Conservation (phyloP, 192 early-diverging fungal species). For the Thoreauomyces humboldtii region DNA sequence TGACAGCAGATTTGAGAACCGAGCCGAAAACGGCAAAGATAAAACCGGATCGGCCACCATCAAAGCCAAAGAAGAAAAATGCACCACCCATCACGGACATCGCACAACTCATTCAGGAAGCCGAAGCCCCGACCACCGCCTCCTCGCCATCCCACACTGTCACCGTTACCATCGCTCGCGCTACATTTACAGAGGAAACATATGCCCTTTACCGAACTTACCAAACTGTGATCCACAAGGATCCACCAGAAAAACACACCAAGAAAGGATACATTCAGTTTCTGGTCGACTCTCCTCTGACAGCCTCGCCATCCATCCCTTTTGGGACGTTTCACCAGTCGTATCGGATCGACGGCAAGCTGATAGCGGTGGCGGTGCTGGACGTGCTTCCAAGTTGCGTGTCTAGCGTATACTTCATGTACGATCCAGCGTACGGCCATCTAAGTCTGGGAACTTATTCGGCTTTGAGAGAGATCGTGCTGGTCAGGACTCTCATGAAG, state of each 20-base stretch:
- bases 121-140: slow-evolving; percentile 9
- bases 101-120: slow-evolving; percentile 3
- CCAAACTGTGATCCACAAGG: slow-evolving; percentile 79
- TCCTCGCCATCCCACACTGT: background rate
- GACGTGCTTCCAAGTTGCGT: slow-evolving; percentile 87
- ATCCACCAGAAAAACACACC: slow-evolving; percentile 53
- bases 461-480: slow-evolving; percentile 77
- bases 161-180: slow-evolving; percentile 59
- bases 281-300: slow-evolving; percentile 73
- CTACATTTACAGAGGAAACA: slow-evolving; percentile 70
- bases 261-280: slow-evolving; percentile 60
- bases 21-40: no score
- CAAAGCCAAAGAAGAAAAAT: slow-evolving; percentile 15
- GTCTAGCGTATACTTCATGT: slow-evolving; percentile 92
- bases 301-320: background rate
- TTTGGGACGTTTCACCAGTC: slow-evolving; percentile 88
- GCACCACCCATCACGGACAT: background rate
- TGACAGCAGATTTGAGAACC: no score
- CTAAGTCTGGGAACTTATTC: slow-evolving; percentile 84
- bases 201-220: slow-evolving; percentile 78
- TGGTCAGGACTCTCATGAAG: slow-evolving; percentile 51
- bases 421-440: slow-evolving; percentile 79
- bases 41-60: no score
- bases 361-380: slow-evolving; percentile 89
- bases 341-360: slow-evolving; percentile 77